Conservation (phyloP, 1,139 yeast species). For the Saccharomycopsis hybrid region DNA sequence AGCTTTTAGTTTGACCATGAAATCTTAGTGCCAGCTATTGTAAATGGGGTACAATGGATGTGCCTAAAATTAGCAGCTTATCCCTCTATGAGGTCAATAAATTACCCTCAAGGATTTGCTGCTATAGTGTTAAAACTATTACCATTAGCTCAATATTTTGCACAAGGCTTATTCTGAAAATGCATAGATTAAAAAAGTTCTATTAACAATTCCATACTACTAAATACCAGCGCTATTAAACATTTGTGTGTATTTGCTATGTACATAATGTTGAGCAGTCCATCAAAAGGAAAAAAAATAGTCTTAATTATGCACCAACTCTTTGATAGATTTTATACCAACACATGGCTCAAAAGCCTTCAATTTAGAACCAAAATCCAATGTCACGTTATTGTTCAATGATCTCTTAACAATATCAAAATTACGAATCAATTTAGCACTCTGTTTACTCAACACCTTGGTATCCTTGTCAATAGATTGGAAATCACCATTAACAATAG, state of each 20-base stretch:
- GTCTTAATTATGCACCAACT: conserved; percentile 5
- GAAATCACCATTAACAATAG: conserved; percentile 15
- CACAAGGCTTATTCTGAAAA: too few species aligned
- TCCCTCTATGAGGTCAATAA: too few species aligned
- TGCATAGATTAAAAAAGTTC: not conserved
- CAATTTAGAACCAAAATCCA: conserved; percentile 8
- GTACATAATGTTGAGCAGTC: not conserved
- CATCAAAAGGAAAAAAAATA: not conserved
- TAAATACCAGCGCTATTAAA: too few species aligned
- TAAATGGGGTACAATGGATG: too few species aligned
- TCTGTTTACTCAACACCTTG: not conserved
- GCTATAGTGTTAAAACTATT: too few species aligned
- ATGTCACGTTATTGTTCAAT: conserved; percentile 16
- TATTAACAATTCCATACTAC: not conserved
- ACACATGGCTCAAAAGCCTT: conserved; percentile 15
- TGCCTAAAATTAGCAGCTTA: too few species aligned
- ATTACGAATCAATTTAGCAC: conserved; percentile 1
- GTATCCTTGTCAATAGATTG: not conserved
- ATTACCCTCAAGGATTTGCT: too few species aligned
- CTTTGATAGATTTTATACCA: conserved; percentile 15
- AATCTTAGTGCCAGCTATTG: too few species aligned
- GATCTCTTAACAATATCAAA: conserved; percentile 11
- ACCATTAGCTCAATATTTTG: too few species aligned
- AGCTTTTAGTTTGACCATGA: too few species aligned
- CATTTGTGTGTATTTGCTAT: not conserved